Evolutionary conservation across 441 rosid genomes (phyloP), one percentile per base, ranked within the genome.

Genomic region (Mallotus japonicus): DNA sequence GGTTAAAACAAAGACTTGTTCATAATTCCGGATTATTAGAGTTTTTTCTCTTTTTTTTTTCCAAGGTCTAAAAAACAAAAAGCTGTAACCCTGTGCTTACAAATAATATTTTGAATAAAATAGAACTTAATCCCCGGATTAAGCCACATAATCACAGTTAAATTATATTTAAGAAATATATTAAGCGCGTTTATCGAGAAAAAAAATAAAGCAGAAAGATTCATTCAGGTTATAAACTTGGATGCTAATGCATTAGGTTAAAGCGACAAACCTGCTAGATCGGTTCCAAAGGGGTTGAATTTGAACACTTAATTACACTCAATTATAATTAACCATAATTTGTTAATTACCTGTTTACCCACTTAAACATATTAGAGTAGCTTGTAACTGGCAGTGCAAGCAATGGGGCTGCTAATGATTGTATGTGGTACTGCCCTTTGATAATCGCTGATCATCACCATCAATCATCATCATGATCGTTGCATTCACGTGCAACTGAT

Each of bases 241-340:
- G 85, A 76, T 75, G 82, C 77, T 81, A 78, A 74, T 74, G 82
- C 83, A 71, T 62, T 50, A 73, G 74, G 32, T 58, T 75, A 57
- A 63, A 73, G 87, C 86, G 86, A 75, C 81, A 85, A 81, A 79
- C 84, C 76, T 78, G 85, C 80, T 77, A 71, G 87, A 80, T 85
- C 86, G 79, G 81, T 85, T 83, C 81, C 68, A 72, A 64, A 74
- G 84, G 85, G 69, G 71, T 83, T 82, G 83, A 78, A 82, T 79
- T 81, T 76, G 46, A 79, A 75, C 62, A 42, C 68, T 67, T 67
- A 69, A 72, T 65, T 77, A 75, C 62, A 42, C 68, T 67, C 64
- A 69, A 72, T 65, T 77, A 22, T 62, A 16, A 44, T 50, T 62
- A 73, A 49, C 53, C 72, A 28, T 20, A 68, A 73, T 59, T 75